Percentiles rank a stretch among this genome's conserved stretches.
These are phyloP conservation scores for Croton setiger DNA, from an alignment of 441 rosid genomes.

Conservation along the genomic window DNA sequence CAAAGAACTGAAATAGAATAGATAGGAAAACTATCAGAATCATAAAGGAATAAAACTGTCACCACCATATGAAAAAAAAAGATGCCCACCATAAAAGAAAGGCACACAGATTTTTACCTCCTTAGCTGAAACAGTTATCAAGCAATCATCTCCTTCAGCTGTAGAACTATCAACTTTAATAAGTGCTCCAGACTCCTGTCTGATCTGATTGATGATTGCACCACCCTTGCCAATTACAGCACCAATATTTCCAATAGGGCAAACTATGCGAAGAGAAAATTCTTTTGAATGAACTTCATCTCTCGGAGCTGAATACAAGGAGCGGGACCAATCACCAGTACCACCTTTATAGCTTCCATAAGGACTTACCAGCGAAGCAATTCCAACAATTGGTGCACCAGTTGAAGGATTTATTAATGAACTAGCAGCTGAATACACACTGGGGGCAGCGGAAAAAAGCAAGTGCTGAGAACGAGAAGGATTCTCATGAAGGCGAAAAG, in stretches of 20 bases:
- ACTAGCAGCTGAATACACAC: slow-evolving; percentile 45
- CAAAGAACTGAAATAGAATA: slow-evolving; percentile 48
- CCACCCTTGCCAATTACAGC: slow-evolving; percentile 94
- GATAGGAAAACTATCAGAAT: slow-evolving; percentile 16
- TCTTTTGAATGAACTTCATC: slow-evolving; percentile 72
- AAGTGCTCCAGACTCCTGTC: slow-evolving; percentile 78
- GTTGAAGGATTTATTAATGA: slow-evolving; percentile 51
- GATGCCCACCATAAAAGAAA: not conserved
- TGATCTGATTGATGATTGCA: slow-evolving; percentile 75
- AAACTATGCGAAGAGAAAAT: slow-evolving; percentile 74
- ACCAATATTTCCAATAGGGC: slow-evolving; percentile 75
- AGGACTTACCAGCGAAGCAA: slow-evolving; percentile 66
- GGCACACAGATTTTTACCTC: slow-evolving; percentile 42
- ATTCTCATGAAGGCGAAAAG: slow-evolving; percentile 82
- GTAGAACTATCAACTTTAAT: slow-evolving; percentile 82
- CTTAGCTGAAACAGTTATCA: slow-evolving; percentile 70
- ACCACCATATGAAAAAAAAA: no score
- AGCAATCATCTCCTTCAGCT: slow-evolving; percentile 83
- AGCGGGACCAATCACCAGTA: slow-evolving; percentile 75
- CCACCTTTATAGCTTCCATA: slow-evolving; percentile 85
- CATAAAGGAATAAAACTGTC: not conserved
- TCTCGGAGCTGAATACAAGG: slow-evolving; percentile 79
- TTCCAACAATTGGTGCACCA: slow-evolving; percentile 63
- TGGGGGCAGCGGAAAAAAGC: slow-evolving; percentile 60
- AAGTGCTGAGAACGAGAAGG: slow-evolving; percentile 85